Evolutionary conservation across 441 rosid species (phyloP).

Genomic region (Syzygium malaccense): DNA sequence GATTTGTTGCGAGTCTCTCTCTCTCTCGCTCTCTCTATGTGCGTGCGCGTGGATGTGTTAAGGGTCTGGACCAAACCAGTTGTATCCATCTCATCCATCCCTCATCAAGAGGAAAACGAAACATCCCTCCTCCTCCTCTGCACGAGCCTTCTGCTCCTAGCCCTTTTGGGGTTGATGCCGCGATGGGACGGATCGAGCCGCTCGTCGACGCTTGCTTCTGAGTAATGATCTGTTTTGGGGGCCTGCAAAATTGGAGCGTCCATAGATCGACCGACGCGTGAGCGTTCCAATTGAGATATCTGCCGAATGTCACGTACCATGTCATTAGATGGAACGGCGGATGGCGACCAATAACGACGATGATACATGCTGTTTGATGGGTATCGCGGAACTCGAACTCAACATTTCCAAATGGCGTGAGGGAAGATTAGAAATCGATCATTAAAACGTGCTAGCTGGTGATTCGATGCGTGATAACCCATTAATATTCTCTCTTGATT

Average conservation of each 20-base stretch:
- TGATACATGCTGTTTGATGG: background rate
- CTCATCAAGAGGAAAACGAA: background rate
- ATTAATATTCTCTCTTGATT: background rate
- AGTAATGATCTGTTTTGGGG: background rate
- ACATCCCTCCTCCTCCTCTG: background rate
- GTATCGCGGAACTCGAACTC: background rate
- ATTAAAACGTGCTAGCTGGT: background rate
- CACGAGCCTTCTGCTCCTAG: background rate
- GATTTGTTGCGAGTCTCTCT: background rate
- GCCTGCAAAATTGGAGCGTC: background rate
- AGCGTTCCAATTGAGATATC: background rate
- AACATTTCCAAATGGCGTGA: background rate
- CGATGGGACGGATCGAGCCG: background rate
- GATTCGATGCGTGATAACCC: background rate
- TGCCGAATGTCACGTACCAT: rapidly evolving
- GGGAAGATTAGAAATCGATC: background rate
- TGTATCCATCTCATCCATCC: background rate
- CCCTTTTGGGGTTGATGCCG: background rate
- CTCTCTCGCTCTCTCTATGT: background rate
- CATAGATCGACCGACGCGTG: background rate
- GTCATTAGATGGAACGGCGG: background rate
- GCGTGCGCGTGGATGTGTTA: background rate
- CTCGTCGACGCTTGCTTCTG: background rate
- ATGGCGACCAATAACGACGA: background rate
- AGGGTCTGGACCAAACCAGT: background rate